These are phyloP conservation scores for Microdochium trichocladiopsis DNA, from an alignment of 2,329 filamentous ascomycete genomes.

Conservation along the genomic window DNA sequence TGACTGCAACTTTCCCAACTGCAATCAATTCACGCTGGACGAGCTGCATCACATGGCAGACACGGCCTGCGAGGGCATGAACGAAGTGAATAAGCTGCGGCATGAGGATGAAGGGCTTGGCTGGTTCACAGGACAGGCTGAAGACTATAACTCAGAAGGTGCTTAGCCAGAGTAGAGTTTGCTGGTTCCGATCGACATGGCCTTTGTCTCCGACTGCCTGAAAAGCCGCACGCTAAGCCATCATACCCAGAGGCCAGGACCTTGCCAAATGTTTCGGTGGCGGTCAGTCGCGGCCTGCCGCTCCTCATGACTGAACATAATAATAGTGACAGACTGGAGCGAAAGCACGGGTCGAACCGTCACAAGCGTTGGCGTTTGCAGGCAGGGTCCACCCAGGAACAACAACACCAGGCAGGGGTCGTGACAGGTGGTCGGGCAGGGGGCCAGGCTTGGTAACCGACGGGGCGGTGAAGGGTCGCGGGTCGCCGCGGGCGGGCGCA, in stretches of 20 bases:
- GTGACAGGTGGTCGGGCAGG: neutral
- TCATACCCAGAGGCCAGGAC: too few species aligned
- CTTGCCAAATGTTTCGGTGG: too few species aligned
- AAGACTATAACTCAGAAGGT: neutral
- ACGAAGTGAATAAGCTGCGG: slow-evolving; percentile 27
- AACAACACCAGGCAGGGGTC: neutral
- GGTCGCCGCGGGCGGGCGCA: neutral
- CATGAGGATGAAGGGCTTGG: slow-evolving; percentile 1
- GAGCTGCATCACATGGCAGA: slow-evolving; percentile 36
- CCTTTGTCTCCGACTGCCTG: too few species aligned
- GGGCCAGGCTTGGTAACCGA: neutral
- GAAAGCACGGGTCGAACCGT: too few species aligned
- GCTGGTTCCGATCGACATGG: too few species aligned
- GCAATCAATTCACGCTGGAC: slow-evolving; percentile 33
- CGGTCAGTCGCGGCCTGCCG: neutral
- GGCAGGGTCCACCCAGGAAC: neutral
- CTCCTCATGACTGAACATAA: neutral
- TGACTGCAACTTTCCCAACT: slow-evolving; percentile 35
- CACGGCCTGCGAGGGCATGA: slow-evolving; percentile 34
- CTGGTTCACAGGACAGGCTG: neutral
- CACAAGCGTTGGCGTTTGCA: neutral
- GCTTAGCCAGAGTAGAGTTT: neutral
- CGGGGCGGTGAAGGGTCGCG: neutral
- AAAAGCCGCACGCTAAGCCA: too few species aligned
- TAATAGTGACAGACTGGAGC: too few species aligned